Evolutionary conservation across 2,329 filamentous ascomycete species (phyloP), one percentile per base, ranked within the genome.

Genomic region (Clonostachys sp.): DNA sequence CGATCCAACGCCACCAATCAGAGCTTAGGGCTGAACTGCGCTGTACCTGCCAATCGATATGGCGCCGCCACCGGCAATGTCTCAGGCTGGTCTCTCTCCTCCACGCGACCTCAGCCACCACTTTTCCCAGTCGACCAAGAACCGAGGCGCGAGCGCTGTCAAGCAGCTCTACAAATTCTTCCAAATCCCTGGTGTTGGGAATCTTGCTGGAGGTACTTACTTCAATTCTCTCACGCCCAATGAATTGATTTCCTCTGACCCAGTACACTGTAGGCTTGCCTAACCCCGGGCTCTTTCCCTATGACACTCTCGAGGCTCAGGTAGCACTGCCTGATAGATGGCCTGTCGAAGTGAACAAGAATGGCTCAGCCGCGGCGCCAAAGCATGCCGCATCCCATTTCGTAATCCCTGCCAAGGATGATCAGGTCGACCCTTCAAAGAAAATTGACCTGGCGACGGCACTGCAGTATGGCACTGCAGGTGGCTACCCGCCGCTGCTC

Each of bases 81-180:
- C 36, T 5, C 36, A 39, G 14, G 36, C 36, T 8, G n/a, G 39
- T 20, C 42, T 33, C 10, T 52, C 55, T 35, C 53, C 53, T 48
- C 89, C 91, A 6, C 71, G 83, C 55, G 87, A 96, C 64, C 74
- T 96, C 51, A 86, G 83, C 55, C 89, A 96, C 62, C 86, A 91
- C 61, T 86, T 84, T 56, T 91, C 89, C 1, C 73, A 81, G 48
- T 75, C 82, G 41, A 86, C 89, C 43, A 84, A 77, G 59, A 77
- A 79, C 42, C 78, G 89, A 9, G 56, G 72, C 7, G 72, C 79
- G 7, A 94, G 84, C 60, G 72, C 72, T 41, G 78, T 95, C 63
- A 96, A 96, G 72, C 61, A 77, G 36, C 89, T 91, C 65, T 96
- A 96, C 74, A 90, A 89, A 66, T 95, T 89, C 68, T 94, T 94